Evolutionary conservation across 2,329 filamentous ascomycete genomes (phyloP), one percentile per base, ranked within the genome.

Genomic region (Aspergillus sp.): DNA sequence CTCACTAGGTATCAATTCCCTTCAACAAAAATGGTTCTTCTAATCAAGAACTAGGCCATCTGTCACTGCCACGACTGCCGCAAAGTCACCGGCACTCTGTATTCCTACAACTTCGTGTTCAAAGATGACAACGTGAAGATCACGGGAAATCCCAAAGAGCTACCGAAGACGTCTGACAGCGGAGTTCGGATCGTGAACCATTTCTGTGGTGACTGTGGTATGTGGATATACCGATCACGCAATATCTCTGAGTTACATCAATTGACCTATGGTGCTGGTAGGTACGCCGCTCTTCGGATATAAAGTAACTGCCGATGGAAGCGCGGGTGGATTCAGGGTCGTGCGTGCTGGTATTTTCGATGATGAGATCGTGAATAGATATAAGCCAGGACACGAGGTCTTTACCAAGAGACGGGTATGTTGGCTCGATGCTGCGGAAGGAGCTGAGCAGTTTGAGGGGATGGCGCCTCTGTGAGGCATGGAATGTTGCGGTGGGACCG

Each of bases 41-140:
- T 27, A 30, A 55, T 53, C 27, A 32, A 19, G 30, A 0, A 5
- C 1, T 21, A 78, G 75, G 75, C 54, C 21, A 57, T 77, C 21
- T 78, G 76, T 56, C 72, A 78, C 65, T 77, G 76, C 59, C 32
- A 55, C n/a, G 76, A 77, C 59, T 78, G 75, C 65, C 73, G 76
- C 57, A 77, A 78, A 60, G 66, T 77, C 3, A 73, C 73, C 0
- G 74, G 75, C 1, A 50, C 61, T 3, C 60, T 62, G n/a, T 77
- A 66, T 55, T 67, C 65, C 30, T 73, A 71, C 53, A 75, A 61
- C 57, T 67, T 72, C n/a, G 56, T 76, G 21, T 60, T 76, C 59
- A 70, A 73, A 25, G 63, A 15, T 5, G 47, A 62, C 0, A 67
- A 75, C 5, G 58, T 78, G 30, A 66, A 68, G 1, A 49, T 77